phyloP scores from a whole-genome alignment of 2,329 filamentous ascomycete genomes.

The Uncinocarpus reesii region DNA sequence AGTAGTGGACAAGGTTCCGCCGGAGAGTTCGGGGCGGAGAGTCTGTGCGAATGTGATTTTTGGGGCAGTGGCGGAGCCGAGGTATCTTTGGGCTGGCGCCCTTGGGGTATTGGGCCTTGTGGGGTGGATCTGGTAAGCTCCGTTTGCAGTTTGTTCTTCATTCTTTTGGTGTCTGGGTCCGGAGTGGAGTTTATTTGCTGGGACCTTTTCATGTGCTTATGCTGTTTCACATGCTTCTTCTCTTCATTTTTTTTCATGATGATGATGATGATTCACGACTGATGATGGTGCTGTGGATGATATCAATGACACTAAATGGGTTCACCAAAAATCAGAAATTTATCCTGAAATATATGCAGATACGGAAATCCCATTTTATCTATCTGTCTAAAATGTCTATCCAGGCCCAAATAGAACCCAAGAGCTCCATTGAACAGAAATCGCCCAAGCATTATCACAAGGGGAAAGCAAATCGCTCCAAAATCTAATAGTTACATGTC shows the following conservation, averaged over 20 bases:
- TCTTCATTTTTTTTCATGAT: not conserved
- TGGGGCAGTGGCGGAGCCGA: not conserved
- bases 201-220: constrained; percentile 4
- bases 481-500: not conserved
- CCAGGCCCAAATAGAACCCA: not conserved
- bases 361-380: not conserved
- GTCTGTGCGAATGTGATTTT: not conserved
- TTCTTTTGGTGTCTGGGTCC: not conserved
- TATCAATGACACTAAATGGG: too few species aligned
- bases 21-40: constrained; percentile 11
- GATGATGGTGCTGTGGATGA: not conserved
- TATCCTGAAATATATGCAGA: too few species aligned
- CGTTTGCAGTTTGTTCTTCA: not conserved
- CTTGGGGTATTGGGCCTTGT: not conserved
- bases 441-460: too few species aligned
- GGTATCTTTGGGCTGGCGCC: not conserved
- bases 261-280: not conserved
- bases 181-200: constrained; percentile 1
- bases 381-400: not conserved
- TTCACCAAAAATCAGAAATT: too few species aligned
- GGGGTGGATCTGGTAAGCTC: not conserved
- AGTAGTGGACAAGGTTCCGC: constrained; percentile 30
- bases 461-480: not conserved
- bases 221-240: constrained; percentile 10
- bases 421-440: not conserved